phyloP scores from a whole-genome alignment of 495 filamentous ascomycete genomes.

The Astrothelium macrocarpum region DNA sequence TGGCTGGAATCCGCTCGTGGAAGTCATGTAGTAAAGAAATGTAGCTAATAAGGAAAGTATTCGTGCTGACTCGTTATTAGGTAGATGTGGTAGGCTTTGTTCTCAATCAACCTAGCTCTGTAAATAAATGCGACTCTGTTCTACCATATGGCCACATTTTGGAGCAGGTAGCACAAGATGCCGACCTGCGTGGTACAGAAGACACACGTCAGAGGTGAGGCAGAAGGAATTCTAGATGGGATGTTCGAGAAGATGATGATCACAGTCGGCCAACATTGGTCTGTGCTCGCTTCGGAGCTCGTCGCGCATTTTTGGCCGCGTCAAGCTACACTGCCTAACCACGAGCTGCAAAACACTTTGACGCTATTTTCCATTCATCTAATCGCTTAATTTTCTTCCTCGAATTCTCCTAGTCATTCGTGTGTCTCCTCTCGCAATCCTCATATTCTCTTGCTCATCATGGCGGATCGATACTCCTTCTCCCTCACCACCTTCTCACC shows the following conservation, averaged over 20 bases:
- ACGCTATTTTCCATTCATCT: background rate
- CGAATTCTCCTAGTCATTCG: background rate
- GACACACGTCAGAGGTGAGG: background rate
- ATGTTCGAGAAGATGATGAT: background rate
- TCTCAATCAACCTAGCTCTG: background rate
- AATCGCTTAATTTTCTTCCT: background rate
- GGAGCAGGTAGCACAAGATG: conserved; percentile 1
- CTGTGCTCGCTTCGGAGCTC: background rate
- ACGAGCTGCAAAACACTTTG: conserved; percentile 3
- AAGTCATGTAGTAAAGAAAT: background rate
- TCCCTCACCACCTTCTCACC: conserved; percentile 99
- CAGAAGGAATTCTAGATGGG: background rate
- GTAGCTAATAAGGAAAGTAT: conserved; percentile 13
- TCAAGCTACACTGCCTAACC: background rate
- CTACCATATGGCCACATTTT: background rate
- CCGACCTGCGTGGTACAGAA: background rate
- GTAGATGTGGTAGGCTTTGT: background rate
- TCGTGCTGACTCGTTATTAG: background rate
- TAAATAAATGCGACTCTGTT: background rate
- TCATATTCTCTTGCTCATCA: conserved; percentile 33
- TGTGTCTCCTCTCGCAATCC: background rate
- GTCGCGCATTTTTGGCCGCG: conserved; percentile 2
- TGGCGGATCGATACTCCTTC: conserved; percentile 99
- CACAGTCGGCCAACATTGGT: background rate
- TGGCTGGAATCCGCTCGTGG: conserved; percentile 20